Evolutionary conservation across 805 yeast species (phyloP).

Genomic region (Myxozyma lipomycoides): DNA sequence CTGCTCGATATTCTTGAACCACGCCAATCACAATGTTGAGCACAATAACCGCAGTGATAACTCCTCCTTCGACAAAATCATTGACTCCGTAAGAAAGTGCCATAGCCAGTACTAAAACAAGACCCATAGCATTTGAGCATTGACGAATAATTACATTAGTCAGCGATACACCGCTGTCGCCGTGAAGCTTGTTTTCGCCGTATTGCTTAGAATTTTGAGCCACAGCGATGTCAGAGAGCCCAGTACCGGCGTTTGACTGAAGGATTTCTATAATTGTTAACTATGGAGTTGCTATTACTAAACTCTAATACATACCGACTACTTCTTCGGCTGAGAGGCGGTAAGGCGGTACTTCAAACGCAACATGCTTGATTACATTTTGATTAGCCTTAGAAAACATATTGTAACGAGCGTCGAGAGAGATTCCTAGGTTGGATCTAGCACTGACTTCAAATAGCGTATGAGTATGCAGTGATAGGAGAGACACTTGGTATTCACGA

Average conservation of each 20-base stretch:
- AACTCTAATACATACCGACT: constrained; percentile 9
- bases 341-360: constrained; percentile 9
- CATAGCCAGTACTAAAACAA: constrained; percentile 43
- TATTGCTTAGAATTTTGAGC: constrained; percentile 34
- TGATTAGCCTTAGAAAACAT: constrained; percentile 5
- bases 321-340: constrained; percentile 7
- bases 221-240: constrained; percentile 44
- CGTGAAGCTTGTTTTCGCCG: constrained; percentile 63
- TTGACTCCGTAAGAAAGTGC: constrained; percentile 64
- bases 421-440: no score
- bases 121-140: constrained; percentile 71
- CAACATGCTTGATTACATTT: not conserved
- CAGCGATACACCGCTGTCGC: constrained; percentile 52
- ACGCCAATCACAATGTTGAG: constrained; percentile 66
- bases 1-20: constrained; percentile 68
- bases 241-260: constrained; percentile 46
- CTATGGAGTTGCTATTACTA: not conserved
- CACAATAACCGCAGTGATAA: constrained; percentile 61
- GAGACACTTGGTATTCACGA: no score
- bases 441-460: no score
- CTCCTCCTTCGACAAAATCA: constrained; percentile 83
- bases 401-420: no score
- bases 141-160: constrained; percentile 59
- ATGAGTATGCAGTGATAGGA: no score
- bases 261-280: constrained; percentile 29